Evolutionary conservation across 768 basidiomycete species (phyloP).

Genomic region (Hypsizygus marmoreus): DNA sequence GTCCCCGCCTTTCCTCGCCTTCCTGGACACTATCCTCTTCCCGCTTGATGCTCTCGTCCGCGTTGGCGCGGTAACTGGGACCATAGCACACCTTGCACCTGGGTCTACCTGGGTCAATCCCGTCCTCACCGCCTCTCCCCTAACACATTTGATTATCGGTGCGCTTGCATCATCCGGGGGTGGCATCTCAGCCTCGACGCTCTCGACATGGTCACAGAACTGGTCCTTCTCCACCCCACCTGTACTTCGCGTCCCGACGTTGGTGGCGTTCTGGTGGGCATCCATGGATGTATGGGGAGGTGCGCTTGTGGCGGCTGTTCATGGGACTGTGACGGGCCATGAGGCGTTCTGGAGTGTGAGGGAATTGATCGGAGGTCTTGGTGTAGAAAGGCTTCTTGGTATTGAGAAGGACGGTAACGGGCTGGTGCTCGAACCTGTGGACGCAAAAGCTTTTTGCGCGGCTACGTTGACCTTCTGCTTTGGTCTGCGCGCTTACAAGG

Average conservation of each 20-base stretch:
- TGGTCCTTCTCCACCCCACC: conserved; percentile 52
- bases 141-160: conserved; percentile 50
- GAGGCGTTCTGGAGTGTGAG: conserved; percentile 9
- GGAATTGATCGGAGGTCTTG: conserved; percentile 13
- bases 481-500: conserved; percentile 32
- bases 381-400: background rate
- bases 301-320: conserved; percentile 36
- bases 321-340: conserved; percentile 10
- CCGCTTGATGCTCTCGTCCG: conserved; percentile 53
- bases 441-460: conserved; percentile 35
- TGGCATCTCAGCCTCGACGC: conserved; percentile 43
- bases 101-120: conserved; percentile 28
- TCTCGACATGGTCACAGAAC: conserved; percentile 42
- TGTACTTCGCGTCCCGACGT: conserved; percentile 40
- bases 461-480: conserved; percentile 34
- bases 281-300: conserved; percentile 57
- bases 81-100: conserved; percentile 36
- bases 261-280: conserved; percentile 28
- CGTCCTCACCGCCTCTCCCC: conserved; percentile 36
- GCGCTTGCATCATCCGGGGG: conserved; percentile 50
- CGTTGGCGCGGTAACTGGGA: conserved; percentile 38
- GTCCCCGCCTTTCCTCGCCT: conserved; percentile 22
- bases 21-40: conserved; percentile 47
- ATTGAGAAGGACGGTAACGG: background rate
- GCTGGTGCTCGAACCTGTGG: conserved; percentile 14